Conservation (phyloP, 495 filamentous ascomycete genomes). For the Monascus purpureus region DNA sequence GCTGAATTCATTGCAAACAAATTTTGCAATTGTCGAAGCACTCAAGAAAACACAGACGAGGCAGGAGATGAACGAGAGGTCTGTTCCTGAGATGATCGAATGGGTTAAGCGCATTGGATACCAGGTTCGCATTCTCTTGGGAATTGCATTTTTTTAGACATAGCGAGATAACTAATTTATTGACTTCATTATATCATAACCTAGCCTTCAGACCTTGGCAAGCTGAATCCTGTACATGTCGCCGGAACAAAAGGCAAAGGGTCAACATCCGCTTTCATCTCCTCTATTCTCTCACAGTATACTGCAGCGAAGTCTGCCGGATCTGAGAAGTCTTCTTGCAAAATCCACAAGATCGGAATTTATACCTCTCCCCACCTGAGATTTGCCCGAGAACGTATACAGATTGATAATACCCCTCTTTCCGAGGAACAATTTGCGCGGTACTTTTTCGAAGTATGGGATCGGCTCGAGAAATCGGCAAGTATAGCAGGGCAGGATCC, state of each 20-base stretch:
- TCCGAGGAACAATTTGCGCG: slow-evolving; percentile 63
- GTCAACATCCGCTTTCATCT: slow-evolving; percentile 35
- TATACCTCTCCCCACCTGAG: slow-evolving; percentile 85
- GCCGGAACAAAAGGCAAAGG: slow-evolving; percentile 94
- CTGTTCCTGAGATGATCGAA: slow-evolving; percentile 61
- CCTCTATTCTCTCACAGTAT: slow-evolving; percentile 47
- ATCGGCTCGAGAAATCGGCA: slow-evolving; percentile 48
- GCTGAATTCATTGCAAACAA: slow-evolving; percentile 83
- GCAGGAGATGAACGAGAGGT: slow-evolving; percentile 47
- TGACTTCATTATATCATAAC: neutral
- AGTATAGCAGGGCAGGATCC: slow-evolving; percentile 31
- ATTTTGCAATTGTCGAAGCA: slow-evolving; percentile 62
- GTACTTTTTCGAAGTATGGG: slow-evolving; percentile 87
- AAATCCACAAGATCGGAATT: slow-evolving; percentile 52
- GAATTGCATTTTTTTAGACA: neutral
- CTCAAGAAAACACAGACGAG: slow-evolving; percentile 49
- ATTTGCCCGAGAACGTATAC: slow-evolving; percentile 76
- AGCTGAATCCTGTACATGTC: slow-evolving; percentile 66
- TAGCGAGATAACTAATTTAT: slow-evolving; percentile 4
- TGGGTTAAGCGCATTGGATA: slow-evolving; percentile 71
- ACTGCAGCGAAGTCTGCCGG: slow-evolving; percentile 24
- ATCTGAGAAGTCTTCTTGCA: slow-evolving; percentile 15
- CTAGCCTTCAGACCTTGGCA: slow-evolving; percentile 61
- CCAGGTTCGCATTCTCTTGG: slow-evolving; percentile 36
- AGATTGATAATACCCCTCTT: slow-evolving; percentile 63